Percentiles rank a stretch among this genome's conserved stretches.
phyloP scores from a whole-genome alignment of 306 rosid genomes.

The Dalbergia oliveri region DNA sequence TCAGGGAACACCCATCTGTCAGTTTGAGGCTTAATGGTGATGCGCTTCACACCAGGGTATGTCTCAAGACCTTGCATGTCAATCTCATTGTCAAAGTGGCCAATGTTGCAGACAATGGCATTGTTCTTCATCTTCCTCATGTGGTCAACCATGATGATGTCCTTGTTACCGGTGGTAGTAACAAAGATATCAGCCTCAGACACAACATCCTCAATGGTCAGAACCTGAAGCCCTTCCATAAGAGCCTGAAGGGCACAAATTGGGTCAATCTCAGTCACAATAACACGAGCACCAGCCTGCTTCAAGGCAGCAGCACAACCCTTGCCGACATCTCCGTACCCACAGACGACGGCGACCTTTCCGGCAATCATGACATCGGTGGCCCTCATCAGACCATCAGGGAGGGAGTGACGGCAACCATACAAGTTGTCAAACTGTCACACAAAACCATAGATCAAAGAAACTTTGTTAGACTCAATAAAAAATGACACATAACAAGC shows the following conservation, averaged over 20 bases:
- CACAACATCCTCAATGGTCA: slow-evolving; percentile 75
- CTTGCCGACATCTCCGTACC: slow-evolving; percentile 98
- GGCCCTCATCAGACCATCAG: slow-evolving; percentile 97
- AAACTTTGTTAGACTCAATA: slow-evolving; percentile 22
- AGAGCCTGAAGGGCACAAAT: slow-evolving; percentile 98
- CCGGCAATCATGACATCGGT: slow-evolving; percentile 99
- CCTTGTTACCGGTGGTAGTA: slow-evolving; percentile 99
- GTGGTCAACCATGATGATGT: slow-evolving; percentile 87
- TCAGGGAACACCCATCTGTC: slow-evolving; percentile 98
- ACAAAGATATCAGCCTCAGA: slow-evolving; percentile 89
- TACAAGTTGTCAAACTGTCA: slow-evolving; percentile 96
- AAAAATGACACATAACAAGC: slow-evolving; percentile 18
- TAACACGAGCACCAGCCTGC: slow-evolving; percentile 98
- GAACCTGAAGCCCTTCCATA: slow-evolving; percentile 91
- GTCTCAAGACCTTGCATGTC: slow-evolving; percentile 83
- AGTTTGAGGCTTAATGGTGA: slow-evolving; percentile 97
- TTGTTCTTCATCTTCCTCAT: slow-evolving; percentile 99
- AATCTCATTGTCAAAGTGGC: slow-evolving; percentile 97
- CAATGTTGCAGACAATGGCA: slow-evolving; percentile 96
- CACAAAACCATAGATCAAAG: slow-evolving; percentile 4
- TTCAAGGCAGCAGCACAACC: slow-evolving; percentile 97
- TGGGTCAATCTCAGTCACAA: slow-evolving; percentile 95
- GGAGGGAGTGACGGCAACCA: slow-evolving; percentile 99
- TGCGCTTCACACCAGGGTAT: slow-evolving; percentile 88
- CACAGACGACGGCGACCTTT: slow-evolving; percentile 84